Evolutionary conservation across 139 green algal species (phyloP).

Genomic region (Gonium pectorale): DNA sequence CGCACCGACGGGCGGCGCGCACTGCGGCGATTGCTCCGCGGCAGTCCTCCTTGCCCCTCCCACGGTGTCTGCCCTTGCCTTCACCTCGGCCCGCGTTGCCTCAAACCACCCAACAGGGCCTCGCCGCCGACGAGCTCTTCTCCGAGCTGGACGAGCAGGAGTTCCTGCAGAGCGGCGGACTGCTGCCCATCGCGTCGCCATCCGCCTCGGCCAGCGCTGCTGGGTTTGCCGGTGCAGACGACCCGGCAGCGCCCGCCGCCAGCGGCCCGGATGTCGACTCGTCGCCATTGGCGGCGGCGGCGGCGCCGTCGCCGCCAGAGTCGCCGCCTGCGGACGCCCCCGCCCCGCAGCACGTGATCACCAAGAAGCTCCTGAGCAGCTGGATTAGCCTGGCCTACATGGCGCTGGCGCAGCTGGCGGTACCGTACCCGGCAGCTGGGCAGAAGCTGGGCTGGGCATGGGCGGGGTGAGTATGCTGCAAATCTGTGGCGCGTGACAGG

Average conservation of each 20-base stretch:
- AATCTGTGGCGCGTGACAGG: too few relatives aligned
- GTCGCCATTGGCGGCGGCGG: background rate
- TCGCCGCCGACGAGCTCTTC: conserved; percentile 63
- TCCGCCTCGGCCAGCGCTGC: too few relatives aligned
- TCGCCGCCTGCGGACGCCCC: background rate
- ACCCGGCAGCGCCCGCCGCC: too few relatives aligned
- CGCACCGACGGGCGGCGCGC: too few relatives aligned
- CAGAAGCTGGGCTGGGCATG: conserved; percentile 32
- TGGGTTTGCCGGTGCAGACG: too few relatives aligned
- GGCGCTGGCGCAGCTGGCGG: conserved; percentile 74
- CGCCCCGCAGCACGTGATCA: conserved; percentile 40
- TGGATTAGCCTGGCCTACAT: conserved; percentile 75
- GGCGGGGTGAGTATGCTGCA: conserved; percentile 36
- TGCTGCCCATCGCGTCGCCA: conserved; percentile 55
- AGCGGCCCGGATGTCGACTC: too few relatives aligned
- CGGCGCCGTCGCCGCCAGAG: background rate
- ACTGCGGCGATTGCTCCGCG: too few relatives aligned
- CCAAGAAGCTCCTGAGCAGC: conserved; percentile 52
- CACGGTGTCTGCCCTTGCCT: too few relatives aligned
- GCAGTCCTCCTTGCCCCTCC: too few relatives aligned
- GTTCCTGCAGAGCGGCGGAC: conserved; percentile 65
- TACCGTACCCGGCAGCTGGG: conserved; percentile 76
- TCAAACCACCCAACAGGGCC: conserved; percentile 37
- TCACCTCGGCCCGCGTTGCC: too few relatives aligned
- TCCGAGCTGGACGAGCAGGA: conserved; percentile 54